phyloP scores from a whole-genome alignment of 2,329 filamentous ascomycete genomes.

The Dactylellina cionopaga region DNA sequence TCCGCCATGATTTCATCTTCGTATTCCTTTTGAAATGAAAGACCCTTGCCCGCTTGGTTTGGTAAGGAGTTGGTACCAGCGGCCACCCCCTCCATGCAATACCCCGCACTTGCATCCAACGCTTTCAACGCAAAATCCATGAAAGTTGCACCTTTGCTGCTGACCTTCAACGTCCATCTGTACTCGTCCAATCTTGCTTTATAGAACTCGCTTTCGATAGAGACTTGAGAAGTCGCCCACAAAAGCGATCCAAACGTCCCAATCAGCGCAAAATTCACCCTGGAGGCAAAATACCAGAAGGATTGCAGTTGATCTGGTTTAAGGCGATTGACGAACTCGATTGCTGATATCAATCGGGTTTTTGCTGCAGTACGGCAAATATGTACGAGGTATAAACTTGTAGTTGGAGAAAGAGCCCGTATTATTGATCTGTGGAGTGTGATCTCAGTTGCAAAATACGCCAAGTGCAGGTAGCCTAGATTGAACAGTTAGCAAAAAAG shows the following conservation, averaged over 20 bases:
- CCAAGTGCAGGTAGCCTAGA: constrained; percentile 81
- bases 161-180: constrained; percentile 90
- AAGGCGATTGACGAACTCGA: constrained; percentile 96
- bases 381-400: constrained; percentile 76
- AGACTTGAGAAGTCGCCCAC: constrained; percentile 84
- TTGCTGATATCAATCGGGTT: constrained; percentile 90
- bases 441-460: constrained; percentile 94
- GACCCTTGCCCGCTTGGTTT: constrained; percentile 34
- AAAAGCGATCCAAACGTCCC: constrained; percentile 91
- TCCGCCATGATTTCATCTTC: constrained; percentile 51
- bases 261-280: constrained; percentile 92
- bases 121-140: constrained; percentile 77
- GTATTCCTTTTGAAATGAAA: constrained; percentile 51
- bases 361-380: constrained; percentile 95
- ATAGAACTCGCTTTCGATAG: constrained; percentile 90
- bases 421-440: constrained; percentile 91
- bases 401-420: constrained; percentile 72
- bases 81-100: constrained; percentile 52
- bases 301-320: constrained; percentile 85
- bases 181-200: constrained; percentile 85
- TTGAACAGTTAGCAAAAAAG: constrained; percentile 3
- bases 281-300: constrained; percentile 91
- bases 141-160: constrained; percentile 66
- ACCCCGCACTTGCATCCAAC: constrained; percentile 66
- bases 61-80: constrained; percentile 4